A percentile compares a stretch with the other conserved stretches of the same genome.
Evolutionary conservation across 371 early-diverging fungal genomes (phyloP).

Genomic region (Mucor circinelloides): DNA sequence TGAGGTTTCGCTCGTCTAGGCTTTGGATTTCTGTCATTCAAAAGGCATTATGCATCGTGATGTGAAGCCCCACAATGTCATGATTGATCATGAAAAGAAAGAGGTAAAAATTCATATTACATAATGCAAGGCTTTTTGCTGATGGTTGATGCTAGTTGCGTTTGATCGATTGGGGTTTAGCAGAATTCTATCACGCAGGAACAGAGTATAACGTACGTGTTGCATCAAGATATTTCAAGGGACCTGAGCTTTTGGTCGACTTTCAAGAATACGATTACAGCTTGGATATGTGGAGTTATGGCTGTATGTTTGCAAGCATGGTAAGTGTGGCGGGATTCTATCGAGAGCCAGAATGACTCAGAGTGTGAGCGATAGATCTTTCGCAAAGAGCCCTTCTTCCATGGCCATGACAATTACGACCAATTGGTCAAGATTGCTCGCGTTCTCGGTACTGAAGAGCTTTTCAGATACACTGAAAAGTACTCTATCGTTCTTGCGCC

Average conservation of each 20-base stretch:
- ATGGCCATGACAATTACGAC: constrained; percentile 98
- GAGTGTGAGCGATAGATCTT: constrained; percentile 63
- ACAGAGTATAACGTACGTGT: constrained; percentile 98
- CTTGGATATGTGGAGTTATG: constrained; percentile 99
- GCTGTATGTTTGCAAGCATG: constrained; percentile 99
- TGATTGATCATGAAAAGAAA: constrained; percentile 97
- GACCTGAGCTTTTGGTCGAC: constrained; percentile 98
- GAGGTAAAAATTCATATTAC: constrained; percentile 49
- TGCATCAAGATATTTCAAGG: constrained; percentile 98
- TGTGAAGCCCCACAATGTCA: constrained; percentile 99
- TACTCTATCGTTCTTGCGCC: constrained; percentile 90
- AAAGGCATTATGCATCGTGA: constrained; percentile 99
- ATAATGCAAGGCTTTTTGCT: background rate
- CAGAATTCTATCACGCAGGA: constrained; percentile 99
- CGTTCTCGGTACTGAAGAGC: constrained; percentile 93
- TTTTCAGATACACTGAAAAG: constrained; percentile 91
- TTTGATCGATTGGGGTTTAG: constrained; percentile 99
- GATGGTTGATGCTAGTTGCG: constrained; percentile 65
- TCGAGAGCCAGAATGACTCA: background rate
- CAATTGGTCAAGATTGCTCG: constrained; percentile 98
- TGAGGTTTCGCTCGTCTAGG: constrained; percentile 37
- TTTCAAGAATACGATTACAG: constrained; percentile 98
- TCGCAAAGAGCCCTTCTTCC: constrained; percentile 99
- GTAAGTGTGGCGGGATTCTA: constrained; percentile 17
- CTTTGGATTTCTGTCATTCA: constrained; percentile 98